Conservation (phyloP, 1,284 basidiomycete genomes). For the Polyporus tsugae region DNA sequence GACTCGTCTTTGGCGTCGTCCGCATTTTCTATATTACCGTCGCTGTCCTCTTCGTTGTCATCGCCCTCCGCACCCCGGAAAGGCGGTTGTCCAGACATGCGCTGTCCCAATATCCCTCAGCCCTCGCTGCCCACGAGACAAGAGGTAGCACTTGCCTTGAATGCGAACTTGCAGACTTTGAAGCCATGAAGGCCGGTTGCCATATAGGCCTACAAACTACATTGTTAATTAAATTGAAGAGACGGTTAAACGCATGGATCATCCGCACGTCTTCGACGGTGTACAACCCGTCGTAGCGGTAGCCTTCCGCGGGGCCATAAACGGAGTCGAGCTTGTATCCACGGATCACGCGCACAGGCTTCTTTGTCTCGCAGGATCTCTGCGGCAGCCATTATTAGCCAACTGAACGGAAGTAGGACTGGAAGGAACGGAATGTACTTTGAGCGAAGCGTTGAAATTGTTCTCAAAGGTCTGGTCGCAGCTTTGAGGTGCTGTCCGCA, state of each 20-base stretch:
- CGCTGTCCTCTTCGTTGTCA: conserved; percentile 12
- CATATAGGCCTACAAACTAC: neutral
- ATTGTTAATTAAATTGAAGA: neutral
- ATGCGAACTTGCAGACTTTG: conserved; percentile 81
- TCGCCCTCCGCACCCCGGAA: conserved; percentile 40
- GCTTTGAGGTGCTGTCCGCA: conserved; percentile 86
- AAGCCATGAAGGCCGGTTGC: conserved; percentile 56
- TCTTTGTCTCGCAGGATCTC: conserved; percentile 75
- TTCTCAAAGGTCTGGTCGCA: conserved; percentile 82
- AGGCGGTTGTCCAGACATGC: conserved; percentile 66
- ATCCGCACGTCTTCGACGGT: conserved; percentile 67
- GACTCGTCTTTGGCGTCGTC: neutral
- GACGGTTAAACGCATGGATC: neutral
- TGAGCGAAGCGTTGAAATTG: conserved; percentile 70
- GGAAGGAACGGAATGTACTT: conserved; percentile 48
- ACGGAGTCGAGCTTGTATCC: conserved; percentile 78
- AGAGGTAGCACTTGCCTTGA: conserved; percentile 60
- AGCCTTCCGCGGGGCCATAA: conserved; percentile 80
- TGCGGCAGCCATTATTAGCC: conserved; percentile 38
- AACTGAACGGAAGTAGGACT: neutral
- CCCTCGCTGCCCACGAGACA: conserved; percentile 1
- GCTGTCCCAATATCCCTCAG: conserved; percentile 47
- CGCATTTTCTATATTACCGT: neutral
- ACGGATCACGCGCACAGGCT: conserved; percentile 83
- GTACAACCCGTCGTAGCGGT: conserved; percentile 89